Evolutionary conservation across 78 protist genomes (phyloP), one percentile per base, ranked within the genome.

Genomic region (Goniomonas avonlea): DNA sequence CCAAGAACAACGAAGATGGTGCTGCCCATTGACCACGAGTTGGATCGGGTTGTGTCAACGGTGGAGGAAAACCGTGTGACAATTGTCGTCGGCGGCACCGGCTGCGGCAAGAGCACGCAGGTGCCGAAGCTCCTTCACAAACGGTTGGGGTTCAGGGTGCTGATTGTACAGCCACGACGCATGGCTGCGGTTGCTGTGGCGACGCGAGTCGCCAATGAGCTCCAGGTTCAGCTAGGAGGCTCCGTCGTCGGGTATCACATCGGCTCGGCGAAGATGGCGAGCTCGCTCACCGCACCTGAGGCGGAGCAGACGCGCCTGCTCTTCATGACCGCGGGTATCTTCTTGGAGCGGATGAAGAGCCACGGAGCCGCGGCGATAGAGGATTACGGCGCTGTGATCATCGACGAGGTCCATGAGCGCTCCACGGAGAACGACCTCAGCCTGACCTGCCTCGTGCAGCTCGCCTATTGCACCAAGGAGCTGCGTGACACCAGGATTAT

Each of bases 81-180:
- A 17, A 20, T 56, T 18, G 8, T 56, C 13, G 13, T 56, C 34
- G 65, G 65, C 7, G 65, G 40, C 25, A 56, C 65, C 34, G 65
- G 65, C 5, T 56, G 65, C 65, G 65, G 65, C 65, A 56, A 56
- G 34, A 25, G 35, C 27, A 56, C 65, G 2, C 65, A 56, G 65
- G 2, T 56, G 34, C 65, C 65, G 5, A 17, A 2, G 34, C 65
- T 31, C 13, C 65, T 56, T 20, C 18, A 29, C 21, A 56, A 25
- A 35, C 27, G 65, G 21, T n/a, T n/a, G n/a, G n/a, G n/a, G n/a
- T n/a, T n/a, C n/a, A n/a, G n/a, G n/a, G 65, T 56, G 65, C 65
- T 56, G 25, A 31, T 31, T 13, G 65, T 56, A 13, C 65, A 56
- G 13, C 65, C 65, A 35, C 27, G 65, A 3, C 3, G 65, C 9